phyloP scores from a whole-genome alignment of 176 grass and related monocot genomes.

The Alloteropsis semialata region DNA sequence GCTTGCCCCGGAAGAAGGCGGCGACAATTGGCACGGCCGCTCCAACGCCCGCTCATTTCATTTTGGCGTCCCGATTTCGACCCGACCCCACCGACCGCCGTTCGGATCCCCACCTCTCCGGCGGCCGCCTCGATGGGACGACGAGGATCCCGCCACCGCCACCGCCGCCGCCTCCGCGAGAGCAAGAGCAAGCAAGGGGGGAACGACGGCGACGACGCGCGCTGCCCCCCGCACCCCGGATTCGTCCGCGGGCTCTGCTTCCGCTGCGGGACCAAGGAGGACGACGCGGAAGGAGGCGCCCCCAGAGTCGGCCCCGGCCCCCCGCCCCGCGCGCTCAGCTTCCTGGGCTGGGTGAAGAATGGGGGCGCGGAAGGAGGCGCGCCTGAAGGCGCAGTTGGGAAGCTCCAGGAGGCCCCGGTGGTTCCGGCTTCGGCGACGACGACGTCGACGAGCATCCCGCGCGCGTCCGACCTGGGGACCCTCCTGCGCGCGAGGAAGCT shows the following conservation, averaged over 20 bases:
- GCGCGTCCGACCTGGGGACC: not conserved
- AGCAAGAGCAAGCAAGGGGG: not conserved
- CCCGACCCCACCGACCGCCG: not conserved
- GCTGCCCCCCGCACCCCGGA: not conserved
- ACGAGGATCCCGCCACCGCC: not conserved
- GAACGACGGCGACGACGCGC: not conserved
- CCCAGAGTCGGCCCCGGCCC: not conserved
- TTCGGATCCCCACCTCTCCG: not conserved
- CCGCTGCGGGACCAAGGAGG: not conserved
- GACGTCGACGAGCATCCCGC: not conserved
- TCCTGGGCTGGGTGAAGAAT: not conserved
- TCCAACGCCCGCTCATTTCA: not conserved
- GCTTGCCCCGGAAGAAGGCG: not conserved
- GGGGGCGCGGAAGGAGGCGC: not conserved
- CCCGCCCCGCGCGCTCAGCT: not conserved
- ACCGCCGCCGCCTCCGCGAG: not conserved
- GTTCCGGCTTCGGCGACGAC: not conserved
- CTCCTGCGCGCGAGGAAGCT: conserved; percentile 53
- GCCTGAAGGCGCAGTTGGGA: not conserved
- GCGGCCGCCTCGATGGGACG: not conserved
- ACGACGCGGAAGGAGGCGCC: not conserved
- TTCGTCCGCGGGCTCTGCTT: not conserved
- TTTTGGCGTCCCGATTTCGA: not conserved
- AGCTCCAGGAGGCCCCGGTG: not conserved
- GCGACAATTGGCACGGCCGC: conserved; percentile 2